A percentile compares a stretch with the other conserved stretches of the same genome.
phyloP scores from a whole-genome alignment of 169 alveolate genomes.

The Plasmodium chabaudi region DNA sequence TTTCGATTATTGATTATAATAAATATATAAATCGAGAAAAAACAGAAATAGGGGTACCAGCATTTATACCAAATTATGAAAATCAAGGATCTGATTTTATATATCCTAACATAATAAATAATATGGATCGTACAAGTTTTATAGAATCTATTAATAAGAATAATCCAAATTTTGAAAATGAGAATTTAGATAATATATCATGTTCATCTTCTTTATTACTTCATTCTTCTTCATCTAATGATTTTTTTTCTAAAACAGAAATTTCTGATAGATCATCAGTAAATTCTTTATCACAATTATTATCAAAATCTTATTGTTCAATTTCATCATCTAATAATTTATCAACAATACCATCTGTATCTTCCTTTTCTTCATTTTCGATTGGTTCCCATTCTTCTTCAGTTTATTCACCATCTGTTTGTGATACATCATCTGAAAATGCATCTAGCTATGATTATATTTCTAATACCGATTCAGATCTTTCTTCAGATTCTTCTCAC shows the following conservation, averaged over 20 bases:
- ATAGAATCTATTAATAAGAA: too few relatives aligned
- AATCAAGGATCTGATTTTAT: too few relatives aligned
- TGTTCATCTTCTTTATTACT: slow-evolving; percentile 15
- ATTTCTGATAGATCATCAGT: slow-evolving; percentile 10
- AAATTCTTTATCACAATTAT: neutral
- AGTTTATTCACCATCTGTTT: slow-evolving; percentile 1
- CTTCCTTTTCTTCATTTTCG: slow-evolving; percentile 13
- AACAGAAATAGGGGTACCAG: too few relatives aligned
- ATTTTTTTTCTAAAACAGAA: neutral
- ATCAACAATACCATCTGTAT: slow-evolving; percentile 4
- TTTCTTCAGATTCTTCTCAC: too few relatives aligned
- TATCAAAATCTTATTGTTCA: neutral
- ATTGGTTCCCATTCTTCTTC: neutral
- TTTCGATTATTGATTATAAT: too few relatives aligned
- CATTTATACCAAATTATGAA: too few relatives aligned
- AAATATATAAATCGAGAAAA: too few relatives aligned
- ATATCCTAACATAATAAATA: too few relatives aligned
- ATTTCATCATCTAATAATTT: slow-evolving; percentile 6
- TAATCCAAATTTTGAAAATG: too few relatives aligned
- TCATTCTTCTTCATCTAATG: slow-evolving; percentile 10
- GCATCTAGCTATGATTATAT: too few relatives aligned
- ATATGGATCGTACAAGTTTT: too few relatives aligned
- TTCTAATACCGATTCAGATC: too few relatives aligned
- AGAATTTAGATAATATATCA: neutral
- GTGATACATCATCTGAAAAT: neutral